Evolutionary conservation across 2,329 filamentous ascomycete species (phyloP), one percentile per base, ranked within the genome.

Genomic region (Fusarium devonianum): DNA sequence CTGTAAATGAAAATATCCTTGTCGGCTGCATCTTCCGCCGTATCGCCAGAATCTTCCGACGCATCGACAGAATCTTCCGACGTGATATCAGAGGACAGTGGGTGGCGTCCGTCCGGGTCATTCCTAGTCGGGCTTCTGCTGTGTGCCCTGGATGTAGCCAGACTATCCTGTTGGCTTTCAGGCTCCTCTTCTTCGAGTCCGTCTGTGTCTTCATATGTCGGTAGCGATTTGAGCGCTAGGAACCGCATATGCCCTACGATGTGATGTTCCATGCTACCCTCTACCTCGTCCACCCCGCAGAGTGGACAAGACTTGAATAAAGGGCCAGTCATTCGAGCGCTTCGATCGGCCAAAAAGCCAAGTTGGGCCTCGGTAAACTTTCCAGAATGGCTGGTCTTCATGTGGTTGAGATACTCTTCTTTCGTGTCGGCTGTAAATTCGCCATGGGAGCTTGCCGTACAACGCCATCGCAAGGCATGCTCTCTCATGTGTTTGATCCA

Each of bases 401-500:
- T 25, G 50, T 56, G 53, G 14, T 18, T 10, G 5, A 53, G 8
- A 12, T 53, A 56, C 3, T 53, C 38, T 1, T 49, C 42, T 12
- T 9, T 13, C 5, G 35, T 45, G 6, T 14, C 10, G 1, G 22
- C 33, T 1, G 17, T 9, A 0, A 36, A 14, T 14, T 12, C 6
- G 4, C 16, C 11, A 13, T 49, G 50, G n/a, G 39, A 45, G 2
- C 28, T 39, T 10, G 36, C 16, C 1, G 23, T 17, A n/a, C 50
- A 53, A 5, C 40, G 46, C 50, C 50, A 53, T 26, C 22, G 22
- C 39, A 25, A 14, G 1, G 13, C 25, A 3, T 58, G 58, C 13
- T 37, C 34, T 9, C 32, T 56, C 34, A 61, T 23, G 14, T 53
- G 58, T 5, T 10, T 36, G 2, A 61, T 11, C 58, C 57, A 53